phyloP scores from a whole-genome alignment of 164 flowering plant genomes.

The Houttuynia cordata region DNA sequence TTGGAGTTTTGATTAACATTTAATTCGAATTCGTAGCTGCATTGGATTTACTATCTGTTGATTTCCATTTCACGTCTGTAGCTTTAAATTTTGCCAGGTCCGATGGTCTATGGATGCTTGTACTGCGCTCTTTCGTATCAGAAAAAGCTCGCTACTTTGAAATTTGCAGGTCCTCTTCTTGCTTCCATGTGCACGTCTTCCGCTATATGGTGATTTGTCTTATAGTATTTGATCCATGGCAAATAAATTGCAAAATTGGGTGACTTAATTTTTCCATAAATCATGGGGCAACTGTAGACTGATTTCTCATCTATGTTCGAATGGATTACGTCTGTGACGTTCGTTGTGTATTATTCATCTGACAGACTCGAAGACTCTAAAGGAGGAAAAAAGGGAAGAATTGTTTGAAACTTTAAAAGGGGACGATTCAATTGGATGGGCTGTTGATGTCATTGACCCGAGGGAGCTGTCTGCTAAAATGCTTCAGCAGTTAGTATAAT shows the following conservation, averaged over 20 bases:
- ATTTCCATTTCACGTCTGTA: not conserved
- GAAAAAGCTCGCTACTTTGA: conserved; percentile 54
- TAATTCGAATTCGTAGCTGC: no score
- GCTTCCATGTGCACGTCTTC: not conserved
- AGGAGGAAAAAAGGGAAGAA: conserved; percentile 93
- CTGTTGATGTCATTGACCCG: conserved; percentile 88
- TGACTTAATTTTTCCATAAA: not conserved
- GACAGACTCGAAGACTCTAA: conserved; percentile 86
- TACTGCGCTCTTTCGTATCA: conserved; percentile 74
- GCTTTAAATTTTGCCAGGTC: conserved; percentile 40
- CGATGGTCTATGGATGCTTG: conserved; percentile 95
- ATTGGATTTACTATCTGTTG: no score
- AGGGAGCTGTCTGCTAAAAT: conserved; percentile 89
- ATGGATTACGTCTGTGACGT: not conserved
- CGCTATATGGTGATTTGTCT: not conserved
- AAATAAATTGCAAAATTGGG: not conserved
- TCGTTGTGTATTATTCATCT: not conserved
- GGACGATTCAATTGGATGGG: conserved; percentile 78
- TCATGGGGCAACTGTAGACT: not conserved
- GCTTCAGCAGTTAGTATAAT: conserved; percentile 54
- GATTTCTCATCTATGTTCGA: not conserved
- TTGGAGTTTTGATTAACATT: no score
- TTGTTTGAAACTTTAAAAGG: conserved; percentile 64
- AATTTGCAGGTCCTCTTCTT: conserved; percentile 54
- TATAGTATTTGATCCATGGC: not conserved